Evolutionary conservation across 2,329 filamentous ascomycete species (phyloP).

Genomic region (Penicillium hesseltinei): DNA sequence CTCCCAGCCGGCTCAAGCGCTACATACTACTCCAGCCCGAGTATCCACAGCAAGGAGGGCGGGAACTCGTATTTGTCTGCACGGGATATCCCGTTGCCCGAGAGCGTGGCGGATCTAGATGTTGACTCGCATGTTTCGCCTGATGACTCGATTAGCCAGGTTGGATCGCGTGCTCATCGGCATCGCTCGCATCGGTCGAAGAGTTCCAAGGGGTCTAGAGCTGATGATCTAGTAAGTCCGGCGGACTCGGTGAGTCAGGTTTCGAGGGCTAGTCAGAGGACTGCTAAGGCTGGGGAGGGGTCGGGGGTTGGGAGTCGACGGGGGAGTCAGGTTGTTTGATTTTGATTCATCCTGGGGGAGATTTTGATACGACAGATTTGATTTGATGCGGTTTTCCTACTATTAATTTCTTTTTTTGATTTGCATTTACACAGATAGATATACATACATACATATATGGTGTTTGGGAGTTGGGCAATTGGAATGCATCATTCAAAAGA

Average conservation of each 20-base stretch:
- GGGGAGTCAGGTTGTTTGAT: conserved; percentile 29
- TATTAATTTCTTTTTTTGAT: background rate
- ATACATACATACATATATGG: conserved; percentile 12
- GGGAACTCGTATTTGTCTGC: conserved; percentile 20
- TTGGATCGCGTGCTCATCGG: conserved; percentile 41
- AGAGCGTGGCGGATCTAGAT: conserved; percentile 34
- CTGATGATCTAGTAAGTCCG: conserved; percentile 38
- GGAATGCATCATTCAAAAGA: conserved; percentile 1
- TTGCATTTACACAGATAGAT: conserved; percentile 9
- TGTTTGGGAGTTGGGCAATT: conserved; percentile 2
- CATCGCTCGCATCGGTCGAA: conserved; percentile 31
- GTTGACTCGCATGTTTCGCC: conserved; percentile 64
- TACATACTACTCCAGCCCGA: conserved; percentile 17
- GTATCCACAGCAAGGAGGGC: conserved; percentile 4
- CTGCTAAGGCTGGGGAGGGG: conserved; percentile 32
- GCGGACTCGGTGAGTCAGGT: conserved; percentile 44
- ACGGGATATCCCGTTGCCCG: conserved; percentile 32
- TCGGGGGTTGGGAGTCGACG: conserved; percentile 32
- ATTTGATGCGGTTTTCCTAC: background rate
- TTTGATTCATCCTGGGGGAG: background rate
- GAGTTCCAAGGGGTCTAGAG: conserved; percentile 28
- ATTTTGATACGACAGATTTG: conserved; percentile 4
- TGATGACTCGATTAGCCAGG: conserved; percentile 74
- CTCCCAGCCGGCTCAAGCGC: conserved; percentile 34
- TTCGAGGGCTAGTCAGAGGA: conserved; percentile 33